These are phyloP conservation scores for Coemansia sp. DNA, from an alignment of 192 early-diverging fungal genomes.

Conservation along the genomic window DNA sequence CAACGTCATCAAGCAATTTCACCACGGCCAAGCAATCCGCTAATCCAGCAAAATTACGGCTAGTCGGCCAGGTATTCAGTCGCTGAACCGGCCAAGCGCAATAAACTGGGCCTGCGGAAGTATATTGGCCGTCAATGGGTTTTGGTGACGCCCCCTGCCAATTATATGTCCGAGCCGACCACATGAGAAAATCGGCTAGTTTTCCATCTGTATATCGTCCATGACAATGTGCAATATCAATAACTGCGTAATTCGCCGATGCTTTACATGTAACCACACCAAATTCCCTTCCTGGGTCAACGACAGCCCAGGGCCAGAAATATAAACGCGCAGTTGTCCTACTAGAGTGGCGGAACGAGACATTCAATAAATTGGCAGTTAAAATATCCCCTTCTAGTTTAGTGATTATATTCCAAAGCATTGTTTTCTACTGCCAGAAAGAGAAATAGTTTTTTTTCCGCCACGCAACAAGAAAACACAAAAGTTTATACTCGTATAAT, in stretches of 20 bases:
- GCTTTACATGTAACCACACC: background rate
- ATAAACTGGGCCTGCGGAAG: background rate
- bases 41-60: background rate
- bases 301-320: background rate
- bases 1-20: background rate
- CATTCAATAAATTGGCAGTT: background rate
- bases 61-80: background rate
- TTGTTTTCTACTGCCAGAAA: constrained; percentile 8
- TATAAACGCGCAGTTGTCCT: background rate
- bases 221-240: background rate
- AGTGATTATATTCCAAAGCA: constrained; percentile 6
- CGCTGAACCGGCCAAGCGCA: background rate
- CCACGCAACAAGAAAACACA: constrained; percentile 3
- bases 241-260: background rate
- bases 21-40: background rate
- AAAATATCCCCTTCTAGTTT: background rate
- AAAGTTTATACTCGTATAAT: background rate
- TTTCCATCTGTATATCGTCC: background rate
- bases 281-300: background rate
- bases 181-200: background rate
- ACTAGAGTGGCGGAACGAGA: background rate
- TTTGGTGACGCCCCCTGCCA: background rate
- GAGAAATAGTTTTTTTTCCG: constrained; percentile 4
- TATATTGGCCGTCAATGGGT: background rate
- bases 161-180: background rate